Percentiles rank a stretch among this genome's conserved stretches.
Conservation (phyloP, 495 filamentous ascomycete species). For the Penicillium cataractarum region DNA sequence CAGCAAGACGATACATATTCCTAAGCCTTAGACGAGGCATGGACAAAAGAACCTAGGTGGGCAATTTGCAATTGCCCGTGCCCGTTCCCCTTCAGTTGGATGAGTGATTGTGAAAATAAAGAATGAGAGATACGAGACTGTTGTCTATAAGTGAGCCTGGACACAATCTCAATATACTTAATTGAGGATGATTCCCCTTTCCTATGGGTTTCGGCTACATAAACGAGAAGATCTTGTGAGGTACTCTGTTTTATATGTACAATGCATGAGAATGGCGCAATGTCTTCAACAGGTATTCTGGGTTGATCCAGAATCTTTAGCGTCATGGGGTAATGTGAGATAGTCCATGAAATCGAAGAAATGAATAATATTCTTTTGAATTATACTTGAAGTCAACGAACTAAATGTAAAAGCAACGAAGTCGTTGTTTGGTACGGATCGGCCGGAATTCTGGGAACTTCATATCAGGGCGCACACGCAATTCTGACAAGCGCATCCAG, state of each 20-base stretch:
- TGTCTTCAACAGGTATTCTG: constrained; percentile 7
- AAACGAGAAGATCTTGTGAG: constrained; percentile 20
- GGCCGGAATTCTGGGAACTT: not conserved
- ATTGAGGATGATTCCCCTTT: constrained; percentile 23
- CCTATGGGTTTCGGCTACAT: constrained; percentile 23
- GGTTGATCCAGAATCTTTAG: not conserved
- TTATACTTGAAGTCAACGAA: not conserved
- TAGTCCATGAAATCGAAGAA: not conserved
- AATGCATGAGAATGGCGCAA: not conserved
- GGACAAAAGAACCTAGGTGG: constrained; percentile 9
- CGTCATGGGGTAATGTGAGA: not conserved
- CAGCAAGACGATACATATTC: constrained; percentile 91
- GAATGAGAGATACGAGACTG: constrained; percentile 13
- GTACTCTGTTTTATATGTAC: constrained; percentile 1
- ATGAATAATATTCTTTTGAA: not conserved
- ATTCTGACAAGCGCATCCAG: not conserved
- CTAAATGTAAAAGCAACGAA: not conserved
- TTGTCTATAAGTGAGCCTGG: constrained; percentile 23
- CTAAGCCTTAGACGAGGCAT: constrained; percentile 70
- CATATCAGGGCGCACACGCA: not conserved
- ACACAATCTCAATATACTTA: constrained; percentile 29
- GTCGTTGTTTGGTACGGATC: constrained; percentile 1
- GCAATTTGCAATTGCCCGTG: constrained; percentile 21
- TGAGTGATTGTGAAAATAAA: constrained; percentile 27
- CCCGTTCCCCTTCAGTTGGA: constrained; percentile 25